Percentiles rank a stretch among this genome's conserved stretches.
These are phyloP conservation scores for Alternaria dauci DNA, from an alignment of 2,329 filamentous ascomycete genomes.

Conservation along the genomic window DNA sequence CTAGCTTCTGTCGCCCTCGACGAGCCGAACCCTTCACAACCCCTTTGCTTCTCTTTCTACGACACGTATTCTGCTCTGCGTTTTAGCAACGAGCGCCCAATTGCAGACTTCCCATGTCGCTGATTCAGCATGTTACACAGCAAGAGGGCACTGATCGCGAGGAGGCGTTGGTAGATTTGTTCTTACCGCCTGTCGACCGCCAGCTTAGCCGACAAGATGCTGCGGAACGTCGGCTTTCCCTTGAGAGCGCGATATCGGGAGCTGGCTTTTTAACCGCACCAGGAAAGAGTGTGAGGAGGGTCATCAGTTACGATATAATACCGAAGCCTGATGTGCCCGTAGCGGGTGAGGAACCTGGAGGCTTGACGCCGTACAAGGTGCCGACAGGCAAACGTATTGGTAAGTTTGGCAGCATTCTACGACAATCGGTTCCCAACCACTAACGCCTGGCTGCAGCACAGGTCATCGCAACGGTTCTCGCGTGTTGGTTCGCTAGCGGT, in stretches of 20 bases:
- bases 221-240: slow-evolving; percentile 41
- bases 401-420: slow-evolving; percentile 29
- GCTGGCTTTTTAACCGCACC: slow-evolving; percentile 29
- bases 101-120: slow-evolving; percentile 54
- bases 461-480: slow-evolving; percentile 46
- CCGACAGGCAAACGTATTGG: slow-evolving; percentile 48
- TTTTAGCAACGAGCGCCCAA: slow-evolving; percentile 13
- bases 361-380: slow-evolving; percentile 61
- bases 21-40: slow-evolving; percentile 8
- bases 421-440: slow-evolving; percentile 13
- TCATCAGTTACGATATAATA: slow-evolving; percentile 60
- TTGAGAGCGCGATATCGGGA: slow-evolving; percentile 38
- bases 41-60: slow-evolving; percentile 7
- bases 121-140: slow-evolving; percentile 61
- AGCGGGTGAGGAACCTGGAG: slow-evolving; percentile 52
- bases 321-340: slow-evolving; percentile 49
- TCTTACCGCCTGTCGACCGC: slow-evolving; percentile 47
- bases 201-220: slow-evolving; percentile 38
- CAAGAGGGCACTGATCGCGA: slow-evolving; percentile 60
- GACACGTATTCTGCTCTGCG: slow-evolving; percentile 16
- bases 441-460: slow-evolving; percentile 39
- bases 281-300: slow-evolving; percentile 48
- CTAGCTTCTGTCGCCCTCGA: slow-evolving; percentile 9
- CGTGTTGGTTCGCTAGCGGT: slow-evolving; percentile 52
- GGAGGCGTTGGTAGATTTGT: slow-evolving; percentile 48